Evolutionary conservation across 139 green algal species (phyloP).

Genomic region (Picochlorum sp.): DNA sequence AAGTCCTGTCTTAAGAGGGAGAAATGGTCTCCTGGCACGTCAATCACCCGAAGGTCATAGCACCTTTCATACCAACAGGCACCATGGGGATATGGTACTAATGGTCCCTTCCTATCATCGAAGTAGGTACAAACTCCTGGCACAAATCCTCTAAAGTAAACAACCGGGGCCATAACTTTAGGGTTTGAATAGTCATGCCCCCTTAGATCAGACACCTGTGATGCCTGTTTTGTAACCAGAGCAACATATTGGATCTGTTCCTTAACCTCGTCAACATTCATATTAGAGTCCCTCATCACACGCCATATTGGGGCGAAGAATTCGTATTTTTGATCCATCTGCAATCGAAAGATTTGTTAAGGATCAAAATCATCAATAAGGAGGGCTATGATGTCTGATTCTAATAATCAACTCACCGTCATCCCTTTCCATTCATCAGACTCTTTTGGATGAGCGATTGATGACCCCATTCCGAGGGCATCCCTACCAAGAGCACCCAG

Average conservation of each 20-base stretch:
- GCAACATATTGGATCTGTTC: conserved; percentile 62
- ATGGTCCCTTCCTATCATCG: conserved; percentile 42
- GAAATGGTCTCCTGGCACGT: conserved; percentile 77
- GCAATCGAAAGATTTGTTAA: conserved; percentile 6
- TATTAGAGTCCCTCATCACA: conserved; percentile 71
- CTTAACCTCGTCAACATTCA: conserved; percentile 56
- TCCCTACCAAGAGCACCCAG: conserved; percentile 69
- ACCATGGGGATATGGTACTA: conserved; percentile 42
- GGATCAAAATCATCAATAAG: background rate
- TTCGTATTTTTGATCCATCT: conserved; percentile 52
- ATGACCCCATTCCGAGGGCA: conserved; percentile 61
- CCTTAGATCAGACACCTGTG: conserved; percentile 58
- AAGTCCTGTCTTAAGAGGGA: conserved; percentile 51
- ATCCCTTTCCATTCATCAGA: conserved; percentile 70
- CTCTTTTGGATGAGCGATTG: conserved; percentile 65
- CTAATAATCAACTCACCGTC: conserved; percentile 25
- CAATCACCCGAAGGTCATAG: conserved; percentile 49
- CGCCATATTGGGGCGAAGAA: conserved; percentile 87
- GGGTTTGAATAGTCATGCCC: conserved; percentile 40
- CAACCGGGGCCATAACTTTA: conserved; percentile 20
- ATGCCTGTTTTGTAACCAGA: conserved; percentile 65
- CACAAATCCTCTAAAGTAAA: conserved; percentile 63
- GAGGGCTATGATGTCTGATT: background rate
- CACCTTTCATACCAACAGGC: conserved; percentile 57
- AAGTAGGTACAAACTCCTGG: conserved; percentile 72